Evolutionary conservation across 2,329 filamentous ascomycete species (phyloP).

Genomic region (Colletotrichum sidae): DNA sequence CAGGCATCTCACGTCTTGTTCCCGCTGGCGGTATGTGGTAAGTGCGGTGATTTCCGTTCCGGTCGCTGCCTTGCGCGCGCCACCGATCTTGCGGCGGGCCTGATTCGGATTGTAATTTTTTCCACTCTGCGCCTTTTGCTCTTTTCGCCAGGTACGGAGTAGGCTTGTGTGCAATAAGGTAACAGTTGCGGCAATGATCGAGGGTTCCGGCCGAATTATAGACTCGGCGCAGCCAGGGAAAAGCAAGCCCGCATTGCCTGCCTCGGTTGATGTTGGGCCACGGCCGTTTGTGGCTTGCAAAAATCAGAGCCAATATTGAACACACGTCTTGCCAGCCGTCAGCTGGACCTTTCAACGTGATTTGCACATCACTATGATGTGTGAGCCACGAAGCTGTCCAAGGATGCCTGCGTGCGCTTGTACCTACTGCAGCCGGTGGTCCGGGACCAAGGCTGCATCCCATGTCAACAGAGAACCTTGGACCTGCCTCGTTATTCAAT

Average conservation of each 20-base stretch:
- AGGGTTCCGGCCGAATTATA: constrained; percentile 18
- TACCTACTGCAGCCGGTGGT: too few relatives aligned
- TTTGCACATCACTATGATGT: constrained; percentile 25
- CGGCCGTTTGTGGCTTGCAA: background rate
- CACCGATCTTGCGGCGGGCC: constrained; percentile 29
- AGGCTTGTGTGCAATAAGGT: background rate
- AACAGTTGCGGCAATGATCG: background rate
- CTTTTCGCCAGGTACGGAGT: background rate
- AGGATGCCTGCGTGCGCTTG: background rate
- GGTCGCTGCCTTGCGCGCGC: constrained; percentile 12
- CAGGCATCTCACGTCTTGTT: constrained; percentile 1
- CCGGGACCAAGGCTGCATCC: too few relatives aligned
- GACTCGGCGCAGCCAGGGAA: constrained; percentile 17
- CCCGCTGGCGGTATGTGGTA: background rate
- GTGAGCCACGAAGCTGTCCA: background rate
- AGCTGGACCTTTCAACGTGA: constrained; percentile 10
- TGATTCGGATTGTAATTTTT: constrained; percentile 22
- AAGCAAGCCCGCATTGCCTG: constrained; percentile 25
- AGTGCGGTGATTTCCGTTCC: background rate
- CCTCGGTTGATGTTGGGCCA: background rate
- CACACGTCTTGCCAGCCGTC: background rate
- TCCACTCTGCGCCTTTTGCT: background rate
- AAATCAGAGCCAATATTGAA: constrained; percentile 11
- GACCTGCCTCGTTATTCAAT: too few relatives aligned
- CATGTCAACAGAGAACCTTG: too few relatives aligned